Base-by-base conservation (phyloP, 768 basidiomycete genomes). In the Trametes sanguinea region DNA sequence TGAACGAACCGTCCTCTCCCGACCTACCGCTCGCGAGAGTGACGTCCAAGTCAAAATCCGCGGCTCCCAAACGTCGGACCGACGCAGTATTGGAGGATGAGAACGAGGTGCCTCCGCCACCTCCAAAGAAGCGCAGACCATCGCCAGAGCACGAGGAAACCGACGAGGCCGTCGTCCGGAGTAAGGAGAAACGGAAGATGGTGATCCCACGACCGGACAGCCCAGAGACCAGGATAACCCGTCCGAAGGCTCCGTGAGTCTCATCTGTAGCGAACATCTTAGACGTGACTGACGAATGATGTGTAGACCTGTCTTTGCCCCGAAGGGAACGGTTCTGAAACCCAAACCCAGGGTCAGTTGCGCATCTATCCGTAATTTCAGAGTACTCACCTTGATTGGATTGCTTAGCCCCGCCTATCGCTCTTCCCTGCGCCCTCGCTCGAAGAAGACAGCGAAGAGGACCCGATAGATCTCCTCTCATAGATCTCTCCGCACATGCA, bases 401-500 rank as follows among this genome's bases (percentile, higher is more conserved):
- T 4, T n/a, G 22, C 22, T 2, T 33, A 70, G 70, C 70, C 70
- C 6, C 65, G 70, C 3, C 42, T 71, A 27, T 71, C 70, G 2
- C 58, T 69, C 64, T 69, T 71, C 40, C 70, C 69, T 6, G 57
- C 62, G 16, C 60, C 69, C 33, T 30, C 35, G 14, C 22, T 43
- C 39, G 57, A 54, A 9, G 52, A 48, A 13, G 64, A 71, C 37
- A 66, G 65, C 37, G 68, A 71, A n/a, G 63, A 57, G 16, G 69
- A 69, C 30, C 67, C 67, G 14, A 65, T 71, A n/a, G 64, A 71
- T 43, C 68, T 68, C 37, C 57, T 71, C 29, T 68, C 63, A n/a
- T 68, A 14, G 40, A 45, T 50, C 22, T 7, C 39, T 22, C 22
- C 22, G 22, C 22, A 22, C 22, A 22, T 22, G 22, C 27, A 16